Evolutionary conservation across 2,329 filamentous ascomycete genomes (phyloP).

Genomic region (Onygenales sp.): DNA sequence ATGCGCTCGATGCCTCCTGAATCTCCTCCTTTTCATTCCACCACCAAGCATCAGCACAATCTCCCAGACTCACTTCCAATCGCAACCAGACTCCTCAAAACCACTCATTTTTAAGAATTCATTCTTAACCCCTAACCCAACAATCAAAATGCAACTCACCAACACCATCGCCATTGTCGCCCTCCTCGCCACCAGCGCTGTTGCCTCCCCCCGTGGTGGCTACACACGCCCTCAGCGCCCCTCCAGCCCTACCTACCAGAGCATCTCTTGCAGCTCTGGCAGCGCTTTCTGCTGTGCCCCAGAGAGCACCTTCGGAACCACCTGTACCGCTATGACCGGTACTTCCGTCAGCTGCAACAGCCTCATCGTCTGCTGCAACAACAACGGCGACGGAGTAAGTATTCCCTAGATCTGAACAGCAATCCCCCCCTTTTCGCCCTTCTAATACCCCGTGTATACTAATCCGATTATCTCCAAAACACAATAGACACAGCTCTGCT

Average conservation of each 20-base stretch:
- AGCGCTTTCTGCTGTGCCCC: conserved; percentile 8
- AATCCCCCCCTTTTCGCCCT: not conserved
- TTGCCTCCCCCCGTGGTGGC: not conserved
- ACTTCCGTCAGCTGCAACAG: conserved; percentile 10
- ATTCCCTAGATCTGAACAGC: not conserved
- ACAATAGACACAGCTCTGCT: conserved; percentile 7
- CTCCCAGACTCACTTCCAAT: not conserved
- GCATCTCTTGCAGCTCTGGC: conserved; percentile 8
- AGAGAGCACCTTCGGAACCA: conserved; percentile 4
- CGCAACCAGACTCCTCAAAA: not conserved
- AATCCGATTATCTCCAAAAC: not conserved
- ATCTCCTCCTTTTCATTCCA: conserved; percentile 1
- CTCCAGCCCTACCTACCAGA: conserved; percentile 1
- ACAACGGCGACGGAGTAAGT: conserved; percentile 8
- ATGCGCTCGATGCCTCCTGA: conserved; percentile 1
- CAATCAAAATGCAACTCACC: conserved; percentile 11
- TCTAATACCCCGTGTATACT: not conserved
- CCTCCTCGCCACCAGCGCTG: conserved; percentile 3
- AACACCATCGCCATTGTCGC: conserved; percentile 8
- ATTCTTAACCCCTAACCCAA: conserved; percentile 6
- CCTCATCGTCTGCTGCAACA: conserved; percentile 12
- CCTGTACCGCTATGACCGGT: conserved; percentile 8
- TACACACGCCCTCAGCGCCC: conserved; percentile 3
- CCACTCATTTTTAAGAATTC: not conserved
- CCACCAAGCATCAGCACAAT: conserved; percentile 3